Conservation (phyloP, 148 eudicot species). For the Heliamphora exappendiculata region DNA sequence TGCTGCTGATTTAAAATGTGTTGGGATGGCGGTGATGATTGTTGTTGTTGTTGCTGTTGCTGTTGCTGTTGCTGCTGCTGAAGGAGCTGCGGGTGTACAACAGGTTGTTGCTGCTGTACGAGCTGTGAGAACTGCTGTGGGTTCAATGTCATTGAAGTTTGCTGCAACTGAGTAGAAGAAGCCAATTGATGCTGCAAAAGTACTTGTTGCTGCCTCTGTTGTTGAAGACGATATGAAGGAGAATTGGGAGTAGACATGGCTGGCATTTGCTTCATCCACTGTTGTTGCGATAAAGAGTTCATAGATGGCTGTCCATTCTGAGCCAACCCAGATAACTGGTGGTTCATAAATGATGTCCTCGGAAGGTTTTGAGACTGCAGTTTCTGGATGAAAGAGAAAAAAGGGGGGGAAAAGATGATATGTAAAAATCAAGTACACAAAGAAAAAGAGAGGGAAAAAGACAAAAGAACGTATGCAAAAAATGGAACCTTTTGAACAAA, state of each 20-base stretch:
- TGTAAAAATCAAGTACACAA: conserved; percentile 1
- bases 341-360: conserved; percentile 61
- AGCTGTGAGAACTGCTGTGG: conserved; percentile 71
- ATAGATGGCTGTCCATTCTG: conserved; percentile 70
- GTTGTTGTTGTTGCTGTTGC: conserved; percentile 28
- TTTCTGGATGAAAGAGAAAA: conserved; percentile 30
- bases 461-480: neutral
- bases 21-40: conserved; percentile 23
- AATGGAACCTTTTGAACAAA: too few species aligned
- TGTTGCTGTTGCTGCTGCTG: conserved; percentile 41
- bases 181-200: conserved; percentile 53
- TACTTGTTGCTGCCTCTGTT: conserved; percentile 49
- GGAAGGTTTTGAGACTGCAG: conserved; percentile 53
- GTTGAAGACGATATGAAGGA: conserved; percentile 64
- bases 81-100: conserved; percentile 42
- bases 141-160: conserved; percentile 48
- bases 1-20: conserved; percentile 40
- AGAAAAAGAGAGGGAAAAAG: neutral
- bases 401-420: neutral
- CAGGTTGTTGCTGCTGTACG: conserved; percentile 53
- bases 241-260: conserved; percentile 62
- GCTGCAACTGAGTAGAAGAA: conserved; percentile 58
- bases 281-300: conserved; percentile 63
- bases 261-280: conserved; percentile 84
- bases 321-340: conserved; percentile 54